Conservation (phyloP, 495 filamentous ascomycete species). For the Penicillium taxi region DNA sequence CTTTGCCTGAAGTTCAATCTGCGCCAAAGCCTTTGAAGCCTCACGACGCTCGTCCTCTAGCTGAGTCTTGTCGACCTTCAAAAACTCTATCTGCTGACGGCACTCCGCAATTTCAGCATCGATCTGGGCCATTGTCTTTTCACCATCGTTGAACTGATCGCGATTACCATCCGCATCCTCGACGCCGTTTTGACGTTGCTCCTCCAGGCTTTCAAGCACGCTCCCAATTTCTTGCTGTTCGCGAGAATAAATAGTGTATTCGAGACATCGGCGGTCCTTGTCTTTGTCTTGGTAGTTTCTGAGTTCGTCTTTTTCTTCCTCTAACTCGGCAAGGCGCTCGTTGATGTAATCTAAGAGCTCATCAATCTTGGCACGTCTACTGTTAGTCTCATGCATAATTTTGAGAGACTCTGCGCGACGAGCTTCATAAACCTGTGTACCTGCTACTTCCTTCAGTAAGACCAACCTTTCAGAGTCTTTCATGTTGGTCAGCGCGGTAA, state of each 20-base stretch:
- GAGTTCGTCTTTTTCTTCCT: conserved; percentile 95
- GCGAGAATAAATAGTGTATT: conserved; percentile 88
- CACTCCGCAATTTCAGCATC: conserved; percentile 71
- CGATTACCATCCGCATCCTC: conserved; percentile 77
- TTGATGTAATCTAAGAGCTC: conserved; percentile 86
- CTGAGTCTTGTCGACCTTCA: conserved; percentile 80
- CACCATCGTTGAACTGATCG: conserved; percentile 66
- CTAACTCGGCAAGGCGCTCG: conserved; percentile 77
- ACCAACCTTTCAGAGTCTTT: conserved; percentile 85
- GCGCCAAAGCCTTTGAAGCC: conserved; percentile 63
- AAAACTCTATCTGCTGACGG: conserved; percentile 73
- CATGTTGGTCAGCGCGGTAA: conserved; percentile 96
- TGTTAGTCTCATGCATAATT: conserved; percentile 95
- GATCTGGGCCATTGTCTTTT: conserved; percentile 69
- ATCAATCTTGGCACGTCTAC: conserved; percentile 89
- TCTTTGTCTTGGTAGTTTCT: conserved; percentile 91
- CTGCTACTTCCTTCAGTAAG: conserved; percentile 92
- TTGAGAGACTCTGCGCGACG: conserved; percentile 82
- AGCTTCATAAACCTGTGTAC: conserved; percentile 93
- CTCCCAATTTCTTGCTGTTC: conserved; percentile 72
- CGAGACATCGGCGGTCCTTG: conserved; percentile 80
- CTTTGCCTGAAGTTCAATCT: conserved; percentile 78
- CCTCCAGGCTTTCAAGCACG: conserved; percentile 76
- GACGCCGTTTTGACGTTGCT: conserved; percentile 66
- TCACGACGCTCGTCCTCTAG: conserved; percentile 86